Evolutionary conservation across 768 basidiomycete genomes (phyloP).

Genomic region (Boletus sp.): DNA sequence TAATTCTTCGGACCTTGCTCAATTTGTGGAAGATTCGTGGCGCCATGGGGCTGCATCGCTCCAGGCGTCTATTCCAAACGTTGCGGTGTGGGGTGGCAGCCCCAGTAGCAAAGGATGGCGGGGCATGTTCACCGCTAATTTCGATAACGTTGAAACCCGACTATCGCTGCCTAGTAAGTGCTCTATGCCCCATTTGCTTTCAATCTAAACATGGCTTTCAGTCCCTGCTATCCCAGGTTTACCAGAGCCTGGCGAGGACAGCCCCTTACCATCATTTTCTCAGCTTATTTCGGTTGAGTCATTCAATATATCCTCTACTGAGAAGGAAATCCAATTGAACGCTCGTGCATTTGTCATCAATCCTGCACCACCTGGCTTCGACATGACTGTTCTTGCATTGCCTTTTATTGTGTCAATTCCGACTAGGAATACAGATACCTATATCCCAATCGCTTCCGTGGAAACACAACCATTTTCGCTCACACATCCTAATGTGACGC

Average conservation of each 20-base stretch:
- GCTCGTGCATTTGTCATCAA: conserved; percentile 60
- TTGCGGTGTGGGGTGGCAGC: conserved; percentile 52
- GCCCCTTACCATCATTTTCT: conserved; percentile 54
- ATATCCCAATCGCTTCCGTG: conserved; percentile 53
- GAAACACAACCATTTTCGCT: conserved; percentile 55
- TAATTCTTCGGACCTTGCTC: conserved; percentile 45
- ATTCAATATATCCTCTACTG: conserved; percentile 44
- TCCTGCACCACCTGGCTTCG: conserved; percentile 50
- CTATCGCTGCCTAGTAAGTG: conserved; percentile 56
- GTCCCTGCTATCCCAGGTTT: conserved; percentile 67
- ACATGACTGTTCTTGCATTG: conserved; percentile 52
- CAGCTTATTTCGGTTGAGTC: conserved; percentile 60
- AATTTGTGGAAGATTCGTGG: conserved; percentile 63
- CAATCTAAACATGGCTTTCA: conserved; percentile 27
- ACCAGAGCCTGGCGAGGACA: conserved; percentile 52
- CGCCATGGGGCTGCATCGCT: conserved; percentile 47
- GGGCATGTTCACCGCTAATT: conserved; percentile 34
- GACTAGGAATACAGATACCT: conserved; percentile 13
- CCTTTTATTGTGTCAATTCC: conserved; percentile 64
- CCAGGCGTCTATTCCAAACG: conserved; percentile 40
- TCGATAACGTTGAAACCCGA: conserved; percentile 45
- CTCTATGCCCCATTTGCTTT: not conserved
- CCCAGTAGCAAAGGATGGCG: conserved; percentile 47
- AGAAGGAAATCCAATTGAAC: conserved; percentile 39
- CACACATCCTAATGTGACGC: conserved; percentile 66